A percentile compares a stretch with the other conserved stretches of the same genome.
phyloP scores from a whole-genome alignment of 352 stramenopile species.

The Thraustotheca clavata region DNA sequence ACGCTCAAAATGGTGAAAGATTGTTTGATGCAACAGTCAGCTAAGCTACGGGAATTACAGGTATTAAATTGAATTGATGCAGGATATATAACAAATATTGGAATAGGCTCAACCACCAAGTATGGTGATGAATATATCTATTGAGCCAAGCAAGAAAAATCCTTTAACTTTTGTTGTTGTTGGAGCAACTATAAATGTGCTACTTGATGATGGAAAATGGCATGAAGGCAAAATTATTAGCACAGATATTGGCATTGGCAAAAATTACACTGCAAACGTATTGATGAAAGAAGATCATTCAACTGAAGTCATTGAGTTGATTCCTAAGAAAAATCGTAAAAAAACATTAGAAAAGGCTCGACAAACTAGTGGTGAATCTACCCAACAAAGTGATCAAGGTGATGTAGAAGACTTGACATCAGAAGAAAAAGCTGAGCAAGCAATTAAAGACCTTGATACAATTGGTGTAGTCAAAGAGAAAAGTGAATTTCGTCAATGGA shows the following conservation, averaged over 20 bases:
- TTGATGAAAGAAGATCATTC: conserved; percentile 51
- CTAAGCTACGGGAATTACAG: conserved; percentile 5
- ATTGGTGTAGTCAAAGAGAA: conserved; percentile 24
- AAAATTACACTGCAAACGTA: conserved; percentile 49
- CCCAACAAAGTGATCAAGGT: background rate
- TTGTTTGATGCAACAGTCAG: background rate
- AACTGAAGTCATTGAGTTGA: conserved; percentile 56
- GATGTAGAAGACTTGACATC: background rate
- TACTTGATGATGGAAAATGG: conserved; percentile 65
- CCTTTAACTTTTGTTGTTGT: conserved; percentile 56
- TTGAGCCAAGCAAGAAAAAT: conserved; percentile 29
- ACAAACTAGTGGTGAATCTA: background rate
- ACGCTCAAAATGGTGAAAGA: background rate
- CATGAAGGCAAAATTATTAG: conserved; percentile 50
- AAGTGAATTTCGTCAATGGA: conserved; percentile 57
- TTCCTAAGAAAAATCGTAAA: conserved; percentile 25
- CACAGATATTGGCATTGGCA: conserved; percentile 50
- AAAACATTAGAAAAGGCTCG: background rate
- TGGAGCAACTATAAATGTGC: conserved; percentile 48
- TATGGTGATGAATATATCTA: conserved; percentile 27
- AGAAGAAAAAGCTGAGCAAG: conserved; percentile 26
- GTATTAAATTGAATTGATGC: no score
- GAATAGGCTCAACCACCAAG: conserved; percentile 18
- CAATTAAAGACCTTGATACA: conserved; percentile 24
- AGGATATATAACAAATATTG: background rate